Conservation (phyloP, 202 grass and related monocot species). For the Setaria italica region DNA sequence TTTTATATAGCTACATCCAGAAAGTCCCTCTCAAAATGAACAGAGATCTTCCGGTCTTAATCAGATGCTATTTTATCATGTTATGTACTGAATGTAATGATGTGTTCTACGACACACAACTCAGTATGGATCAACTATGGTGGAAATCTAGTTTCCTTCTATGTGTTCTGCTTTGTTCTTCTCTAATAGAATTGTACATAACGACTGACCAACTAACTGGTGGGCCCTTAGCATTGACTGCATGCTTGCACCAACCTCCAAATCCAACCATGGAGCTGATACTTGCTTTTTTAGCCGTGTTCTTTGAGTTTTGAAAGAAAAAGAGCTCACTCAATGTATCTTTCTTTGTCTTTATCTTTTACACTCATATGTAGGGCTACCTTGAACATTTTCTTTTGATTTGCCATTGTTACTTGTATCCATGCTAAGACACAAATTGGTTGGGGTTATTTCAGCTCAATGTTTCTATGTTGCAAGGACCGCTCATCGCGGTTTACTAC, state of each 20-base stretch:
- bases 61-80: slow-evolving; percentile 29
- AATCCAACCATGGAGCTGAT: slow-evolving; percentile 39
- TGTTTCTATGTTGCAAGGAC: slow-evolving; percentile 19
- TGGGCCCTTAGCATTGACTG: slow-evolving; percentile 51
- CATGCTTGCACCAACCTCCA: slow-evolving; percentile 48
- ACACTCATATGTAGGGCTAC: background rate
- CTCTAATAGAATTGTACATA: slow-evolving; percentile 36
- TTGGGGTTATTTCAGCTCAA: slow-evolving; percentile 24
- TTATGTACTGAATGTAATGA: slow-evolving; percentile 28
- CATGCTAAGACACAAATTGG: background rate
- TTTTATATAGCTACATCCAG: background rate
- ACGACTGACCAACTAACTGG: slow-evolving; percentile 50
- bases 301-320: slow-evolving; percentile 41
- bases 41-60: background rate
- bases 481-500: slow-evolving; percentile 17
- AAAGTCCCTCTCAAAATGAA: background rate
- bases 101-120: slow-evolving; percentile 35
- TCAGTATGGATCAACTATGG: slow-evolving; percentile 34
- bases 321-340: slow-evolving; percentile 32
- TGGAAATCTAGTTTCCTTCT: slow-evolving; percentile 43
- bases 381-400: slow-evolving; percentile 36
- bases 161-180: slow-evolving; percentile 24
- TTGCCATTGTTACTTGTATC: slow-evolving; percentile 32
- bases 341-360: slow-evolving; percentile 39
- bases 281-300: slow-evolving; percentile 18